Conservation (phyloP, 2,329 filamentous ascomycete genomes). For the Claviceps spartinae region DNA sequence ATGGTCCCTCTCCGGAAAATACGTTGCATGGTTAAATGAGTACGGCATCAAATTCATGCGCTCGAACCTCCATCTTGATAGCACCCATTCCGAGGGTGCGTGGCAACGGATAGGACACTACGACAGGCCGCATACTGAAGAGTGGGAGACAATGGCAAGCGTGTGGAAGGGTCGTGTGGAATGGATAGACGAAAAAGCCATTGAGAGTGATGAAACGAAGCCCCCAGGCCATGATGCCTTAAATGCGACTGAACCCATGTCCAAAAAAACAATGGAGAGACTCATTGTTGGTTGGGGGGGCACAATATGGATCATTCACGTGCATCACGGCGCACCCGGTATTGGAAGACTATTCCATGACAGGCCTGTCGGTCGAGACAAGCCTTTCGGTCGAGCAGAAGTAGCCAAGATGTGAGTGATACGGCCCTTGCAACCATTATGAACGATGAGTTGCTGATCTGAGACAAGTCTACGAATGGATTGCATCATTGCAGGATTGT, state of each 20-base stretch:
- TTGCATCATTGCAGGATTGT: constrained; percentile 94
- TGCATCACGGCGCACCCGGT: constrained; percentile 61
- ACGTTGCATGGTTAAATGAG: constrained; percentile 91
- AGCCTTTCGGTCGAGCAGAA: constrained; percentile 66
- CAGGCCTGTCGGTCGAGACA: constrained; percentile 57
- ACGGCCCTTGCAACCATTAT: not conserved
- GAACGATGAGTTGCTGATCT: not conserved
- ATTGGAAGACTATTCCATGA: constrained; percentile 54
- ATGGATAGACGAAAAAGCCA: constrained; percentile 75
- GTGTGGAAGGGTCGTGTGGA: constrained; percentile 88
- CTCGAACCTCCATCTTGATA: constrained; percentile 69
- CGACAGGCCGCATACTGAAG: constrained; percentile 70
- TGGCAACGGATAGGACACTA: constrained; percentile 94
- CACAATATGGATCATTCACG: constrained; percentile 89
- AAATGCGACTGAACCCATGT: not conserved
- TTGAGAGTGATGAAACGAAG: constrained; percentile 55
- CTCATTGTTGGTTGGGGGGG: constrained; percentile 91
- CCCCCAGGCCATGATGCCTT: not conserved
- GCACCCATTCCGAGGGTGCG: constrained; percentile 61
- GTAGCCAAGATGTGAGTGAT: constrained; percentile 76
- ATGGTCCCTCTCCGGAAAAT: constrained; percentile 87
- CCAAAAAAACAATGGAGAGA: constrained; percentile 44
- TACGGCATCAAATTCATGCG: constrained; percentile 97
- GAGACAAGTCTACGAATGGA: constrained; percentile 71
- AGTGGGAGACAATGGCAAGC: constrained; percentile 92